Evolutionary conservation across 2,329 filamentous ascomycete genomes (phyloP).

Genomic region (Emmonsiellopsis sp.): DNA sequence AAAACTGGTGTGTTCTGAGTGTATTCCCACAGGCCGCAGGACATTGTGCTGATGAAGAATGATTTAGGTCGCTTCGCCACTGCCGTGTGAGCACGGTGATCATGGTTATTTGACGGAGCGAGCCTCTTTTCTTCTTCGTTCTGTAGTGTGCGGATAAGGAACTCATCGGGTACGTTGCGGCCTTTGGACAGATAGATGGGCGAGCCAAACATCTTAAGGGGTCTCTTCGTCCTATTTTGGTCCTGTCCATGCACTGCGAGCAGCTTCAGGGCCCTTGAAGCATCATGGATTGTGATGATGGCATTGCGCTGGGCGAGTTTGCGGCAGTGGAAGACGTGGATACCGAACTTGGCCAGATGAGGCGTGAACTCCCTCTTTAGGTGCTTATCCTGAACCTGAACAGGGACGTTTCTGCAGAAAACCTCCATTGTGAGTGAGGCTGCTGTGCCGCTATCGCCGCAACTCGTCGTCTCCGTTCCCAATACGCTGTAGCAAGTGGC

Average conservation of each 20-base stretch:
- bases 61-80: constrained; percentile 6
- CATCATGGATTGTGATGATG: constrained; percentile 16
- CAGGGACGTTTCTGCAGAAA: constrained; percentile 19
- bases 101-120: neutral
- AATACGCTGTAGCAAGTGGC: neutral
- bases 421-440: constrained; percentile 16
- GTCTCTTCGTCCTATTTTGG: constrained; percentile 2
- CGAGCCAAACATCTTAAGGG: constrained; percentile 12
- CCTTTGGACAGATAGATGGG: constrained; percentile 13
- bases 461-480: neutral
- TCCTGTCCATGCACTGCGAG: constrained; percentile 13
- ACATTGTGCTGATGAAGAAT: constrained; percentile 21
- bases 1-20: constrained; percentile 31
- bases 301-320: constrained; percentile 14
- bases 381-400: constrained; percentile 13
- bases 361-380: constrained; percentile 15
- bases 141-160: constrained; percentile 10
- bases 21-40: constrained; percentile 45
- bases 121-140: constrained; percentile 14
- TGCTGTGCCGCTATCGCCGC: neutral
- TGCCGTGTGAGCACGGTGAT: neutral
- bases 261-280: constrained; percentile 11
- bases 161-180: constrained; percentile 12
- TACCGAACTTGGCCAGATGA: constrained; percentile 13
- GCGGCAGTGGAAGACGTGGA: constrained; percentile 16